Conservation (phyloP, 2,329 filamentous ascomycete species). For the Akanthomyces dipterigenus region DNA sequence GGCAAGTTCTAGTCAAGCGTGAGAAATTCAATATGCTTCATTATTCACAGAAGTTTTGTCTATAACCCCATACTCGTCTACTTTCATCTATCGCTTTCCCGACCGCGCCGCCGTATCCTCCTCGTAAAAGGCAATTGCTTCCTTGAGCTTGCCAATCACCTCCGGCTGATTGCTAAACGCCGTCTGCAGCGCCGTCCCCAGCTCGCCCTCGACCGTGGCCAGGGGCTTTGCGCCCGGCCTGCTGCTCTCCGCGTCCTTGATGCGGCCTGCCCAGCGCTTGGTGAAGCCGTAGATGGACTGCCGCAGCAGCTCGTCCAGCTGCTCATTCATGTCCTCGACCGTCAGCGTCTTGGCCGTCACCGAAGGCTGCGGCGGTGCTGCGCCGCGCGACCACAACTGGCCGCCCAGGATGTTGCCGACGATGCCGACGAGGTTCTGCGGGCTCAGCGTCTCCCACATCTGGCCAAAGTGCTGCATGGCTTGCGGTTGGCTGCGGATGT, state of each 20-base stretch:
- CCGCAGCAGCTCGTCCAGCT: slow-evolving; percentile 55
- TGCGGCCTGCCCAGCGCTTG: slow-evolving; percentile 48
- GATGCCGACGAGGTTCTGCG: slow-evolving; percentile 51
- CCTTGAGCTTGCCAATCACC: slow-evolving; percentile 52
- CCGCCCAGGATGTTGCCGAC: slow-evolving; percentile 52
- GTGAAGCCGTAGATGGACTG: slow-evolving; percentile 59
- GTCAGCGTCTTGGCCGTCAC: slow-evolving; percentile 35
- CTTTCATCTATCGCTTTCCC: slow-evolving; percentile 4
- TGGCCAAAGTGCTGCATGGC: slow-evolving; percentile 56
- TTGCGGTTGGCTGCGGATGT: slow-evolving; percentile 44
- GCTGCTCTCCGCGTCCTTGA: slow-evolving; percentile 41
- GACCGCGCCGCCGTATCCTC: slow-evolving; percentile 37
- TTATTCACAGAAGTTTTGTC: neutral
- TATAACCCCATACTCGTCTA: neutral
- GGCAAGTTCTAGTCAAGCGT: neutral
- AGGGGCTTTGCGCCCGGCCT: slow-evolving; percentile 44
- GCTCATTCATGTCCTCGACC: slow-evolving; percentile 56
- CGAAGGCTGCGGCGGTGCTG: slow-evolving; percentile 15
- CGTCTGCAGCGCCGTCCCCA: slow-evolving; percentile 48
- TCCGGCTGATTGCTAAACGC: slow-evolving; percentile 55
- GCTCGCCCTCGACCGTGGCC: slow-evolving; percentile 47
- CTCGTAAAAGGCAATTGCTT: slow-evolving; percentile 52
- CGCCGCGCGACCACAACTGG: slow-evolving; percentile 39
- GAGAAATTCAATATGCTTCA: neutral
- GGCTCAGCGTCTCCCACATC: slow-evolving; percentile 58